These are phyloP conservation scores for Polytrichum commune DNA, from an alignment of 225 moss, liverwort and hornwort species.

Conservation along the genomic window DNA sequence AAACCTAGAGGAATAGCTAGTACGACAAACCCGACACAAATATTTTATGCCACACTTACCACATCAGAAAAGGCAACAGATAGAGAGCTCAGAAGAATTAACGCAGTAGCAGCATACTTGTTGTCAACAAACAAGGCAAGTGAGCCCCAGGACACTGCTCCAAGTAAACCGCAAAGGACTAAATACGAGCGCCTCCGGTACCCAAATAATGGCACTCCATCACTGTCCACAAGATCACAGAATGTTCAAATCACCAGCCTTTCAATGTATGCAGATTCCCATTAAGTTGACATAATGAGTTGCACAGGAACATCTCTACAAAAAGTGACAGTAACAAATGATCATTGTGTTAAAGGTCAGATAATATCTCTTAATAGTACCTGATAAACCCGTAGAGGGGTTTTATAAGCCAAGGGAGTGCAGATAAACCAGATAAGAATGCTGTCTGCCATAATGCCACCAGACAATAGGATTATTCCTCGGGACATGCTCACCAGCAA, in stretches of 20 bases:
- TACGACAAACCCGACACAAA: neutral
- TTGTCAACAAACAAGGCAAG: constrained; percentile 50
- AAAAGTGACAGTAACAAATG: no score
- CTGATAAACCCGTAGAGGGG: constrained; percentile 70
- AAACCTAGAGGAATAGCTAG: neutral
- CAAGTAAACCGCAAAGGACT: constrained; percentile 65
- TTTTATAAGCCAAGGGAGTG: constrained; percentile 70
- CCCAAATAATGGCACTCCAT: constrained; percentile 67
- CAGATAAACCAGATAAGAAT: constrained; percentile 53
- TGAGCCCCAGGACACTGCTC: constrained; percentile 53
- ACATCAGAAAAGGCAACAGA: constrained; percentile 99
- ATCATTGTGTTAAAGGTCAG: no score
- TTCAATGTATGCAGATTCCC: neutral
- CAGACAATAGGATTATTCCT: no score
- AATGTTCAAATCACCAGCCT: neutral
- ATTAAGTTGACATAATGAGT: neutral
- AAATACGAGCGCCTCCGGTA: constrained; percentile 69
- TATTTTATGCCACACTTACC: constrained; percentile 35
- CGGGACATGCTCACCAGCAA: no score
- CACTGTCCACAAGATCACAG: constrained; percentile 27
- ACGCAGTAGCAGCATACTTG: constrained; percentile 50
- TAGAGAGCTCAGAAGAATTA: constrained; percentile 68
- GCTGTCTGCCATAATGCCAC: constrained; percentile 42
- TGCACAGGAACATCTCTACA: no score
- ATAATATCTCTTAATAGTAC: constrained; percentile 12